Base-by-base conservation (phyloP, 192 early-diverging fungal genomes). In the Rhizophagus clarus region DNA sequence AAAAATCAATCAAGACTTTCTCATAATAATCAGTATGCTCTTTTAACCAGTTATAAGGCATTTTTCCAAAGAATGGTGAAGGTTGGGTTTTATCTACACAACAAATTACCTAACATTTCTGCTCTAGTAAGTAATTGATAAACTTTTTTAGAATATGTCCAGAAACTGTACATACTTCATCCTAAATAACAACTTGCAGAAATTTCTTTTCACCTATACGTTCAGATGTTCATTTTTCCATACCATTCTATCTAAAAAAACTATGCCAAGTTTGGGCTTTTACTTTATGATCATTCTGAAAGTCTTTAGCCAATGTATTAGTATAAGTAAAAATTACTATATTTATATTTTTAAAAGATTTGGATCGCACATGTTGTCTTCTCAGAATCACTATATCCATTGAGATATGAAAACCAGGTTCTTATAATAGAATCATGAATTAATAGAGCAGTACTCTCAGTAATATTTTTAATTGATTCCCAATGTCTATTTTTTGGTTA, bases 51-150 rank as follows among this genome's bases (percentile, higher is more conserved):
- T 75, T 12, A 72, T 72, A 8, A 28, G 71, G n/a, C 47, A 72
- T 72, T 72, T 72, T 15, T 75, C 28, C 56, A 28, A 75, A 75
- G 74, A 75, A 75, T 75, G 56, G 73, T 61, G 51, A 51, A 74
- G 73, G 73, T 31, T 74, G 28, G 20, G 51, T 51, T 32, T 74
- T n/a, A 61, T 74, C 73, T 17, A 49, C 26, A 2, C 73, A 74
- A 74, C 73, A 61, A 29, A 74, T 74, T 74, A 74, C 73, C 51
- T 74, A 51, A 34, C 51, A 74, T 74, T 74, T 74, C 15, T 74
- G 73, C 31, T 74, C 73, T 60, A 74, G 56, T 60, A 76, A 76
- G 24, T 63, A 76, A 29, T 76, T n/a, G 20, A 76, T 61, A 64
- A 76, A 76, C 74, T 37, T 76, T 42, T 76, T 11, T 5, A 76